Evolutionary conservation across 495 filamentous ascomycete genomes (phyloP), one percentile per base, ranked within the genome.

Genomic region (Hypoxylon crocopeplum): DNA sequence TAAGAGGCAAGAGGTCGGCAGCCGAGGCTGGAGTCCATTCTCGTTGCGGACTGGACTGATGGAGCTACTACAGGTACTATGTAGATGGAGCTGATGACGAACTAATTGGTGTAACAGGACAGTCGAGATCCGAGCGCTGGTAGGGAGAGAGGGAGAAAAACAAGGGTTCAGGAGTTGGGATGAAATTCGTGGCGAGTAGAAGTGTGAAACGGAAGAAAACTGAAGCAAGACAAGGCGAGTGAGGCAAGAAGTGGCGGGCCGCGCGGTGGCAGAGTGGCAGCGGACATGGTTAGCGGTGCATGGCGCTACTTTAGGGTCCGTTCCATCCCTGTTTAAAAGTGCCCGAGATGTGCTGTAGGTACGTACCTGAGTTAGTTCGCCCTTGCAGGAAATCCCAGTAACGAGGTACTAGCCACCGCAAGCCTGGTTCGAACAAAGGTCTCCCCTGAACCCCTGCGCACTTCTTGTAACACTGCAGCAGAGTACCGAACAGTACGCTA

Each of bases 321-420:
- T 63, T 63, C 59, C 53, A 63, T 45, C 59, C 59, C 37, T 63
- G 59, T 39, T 45, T 36, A 33, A 47, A 37, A 51, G 29, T 57
- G 47, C 52, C 52, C 59, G 53, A 56, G 56, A 59, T 48, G 29
- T 27, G 8, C 38, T 25, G 25, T 45, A 17, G 17, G 2, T 5
- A 22, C 2, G 40, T 38, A 13, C 3, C 1, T 48, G 21, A 34
- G 36, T 36, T 54, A 6, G 34, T 15, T 32, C 52, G 40, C 52
- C 59, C 59, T 63, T 63, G 53, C 53, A 63, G 59, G 39, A 57
- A 48, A 44, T 44, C 47, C 34, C 19, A 45, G 38, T 20, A 15
- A 48, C 41, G 46, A 48, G 27, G 27, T 12, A 6, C n/a, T 34
- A 34, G 32, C 4, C 3, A 34, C 2, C 2, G 3, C 7, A 10